phyloP scores from a whole-genome alignment of 1,139 yeast species.

The Nakaseomyces glabratus region DNA sequence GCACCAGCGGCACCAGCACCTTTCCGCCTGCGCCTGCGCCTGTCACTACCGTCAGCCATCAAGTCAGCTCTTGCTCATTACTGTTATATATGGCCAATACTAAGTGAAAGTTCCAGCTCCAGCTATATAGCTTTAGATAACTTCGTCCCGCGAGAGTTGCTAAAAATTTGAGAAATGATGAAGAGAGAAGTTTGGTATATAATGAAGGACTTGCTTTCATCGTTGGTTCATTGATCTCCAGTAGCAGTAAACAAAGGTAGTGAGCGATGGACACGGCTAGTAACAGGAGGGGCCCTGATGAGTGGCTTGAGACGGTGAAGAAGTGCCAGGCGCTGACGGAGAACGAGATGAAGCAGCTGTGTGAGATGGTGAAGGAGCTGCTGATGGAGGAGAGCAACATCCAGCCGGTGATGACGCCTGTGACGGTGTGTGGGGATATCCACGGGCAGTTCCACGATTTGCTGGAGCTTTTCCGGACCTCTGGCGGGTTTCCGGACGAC shows the following conservation, averaged over 20 bases:
- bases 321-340: conserved; percentile 86
- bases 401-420: conserved; percentile 94
- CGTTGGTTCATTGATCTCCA: neutral
- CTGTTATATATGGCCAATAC: too few species aligned
- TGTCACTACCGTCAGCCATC: too few species aligned
- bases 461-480: conserved; percentile 78
- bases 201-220: neutral
- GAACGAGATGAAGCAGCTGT: conserved; percentile 89
- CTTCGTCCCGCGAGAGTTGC: too few species aligned
- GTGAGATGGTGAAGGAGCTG: conserved; percentile 86
- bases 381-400: conserved; percentile 91
- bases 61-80: too few species aligned
- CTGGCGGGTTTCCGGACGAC: conserved; percentile 86
- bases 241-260: neutral
- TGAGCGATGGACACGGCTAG: conserved; percentile 1
- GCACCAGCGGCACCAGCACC: too few species aligned
- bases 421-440: conserved; percentile 98
- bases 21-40: too few species aligned
- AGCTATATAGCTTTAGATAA: too few species aligned
- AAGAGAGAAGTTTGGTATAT: neutral
- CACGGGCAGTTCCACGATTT: conserved; percentile 97
- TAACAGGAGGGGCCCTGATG: conserved; percentile 83
- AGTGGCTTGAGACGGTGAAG: conserved; percentile 89
- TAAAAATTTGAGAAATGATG: neutral
- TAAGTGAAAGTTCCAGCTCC: too few species aligned